These are phyloP conservation scores for Tephrocybe rancida DNA, from an alignment of 768 basidiomycete species.

Conservation along the genomic window DNA sequence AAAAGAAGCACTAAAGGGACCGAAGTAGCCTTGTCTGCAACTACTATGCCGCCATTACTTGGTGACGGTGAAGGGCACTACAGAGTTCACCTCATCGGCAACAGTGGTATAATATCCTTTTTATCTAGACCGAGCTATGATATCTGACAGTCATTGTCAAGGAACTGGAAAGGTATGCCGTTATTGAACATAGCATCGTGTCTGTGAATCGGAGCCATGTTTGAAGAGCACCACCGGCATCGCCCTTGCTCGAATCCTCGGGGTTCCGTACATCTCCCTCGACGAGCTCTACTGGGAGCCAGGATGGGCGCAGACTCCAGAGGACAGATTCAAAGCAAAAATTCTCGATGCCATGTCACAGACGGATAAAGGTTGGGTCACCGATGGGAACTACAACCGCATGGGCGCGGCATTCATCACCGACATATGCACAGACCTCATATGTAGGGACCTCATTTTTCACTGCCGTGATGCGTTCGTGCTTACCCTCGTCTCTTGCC, in stretches of 20 bases:
- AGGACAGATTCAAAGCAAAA: slow-evolving; percentile 30
- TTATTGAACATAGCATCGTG: background rate
- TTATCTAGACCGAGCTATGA: background rate
- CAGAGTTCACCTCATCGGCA: slow-evolving; percentile 51
- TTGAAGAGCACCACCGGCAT: slow-evolving; percentile 49
- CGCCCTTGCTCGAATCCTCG: slow-evolving; percentile 44
- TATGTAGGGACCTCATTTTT: slow-evolving; percentile 40
- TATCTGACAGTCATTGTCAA: slow-evolving; percentile 8
- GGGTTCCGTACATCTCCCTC: slow-evolving; percentile 47
- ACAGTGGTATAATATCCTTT: slow-evolving; percentile 27
- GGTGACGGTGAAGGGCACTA: slow-evolving; percentile 51
- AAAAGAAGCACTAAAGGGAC: background rate
- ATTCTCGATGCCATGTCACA: slow-evolving; percentile 30
- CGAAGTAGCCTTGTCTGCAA: background rate
- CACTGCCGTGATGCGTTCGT: background rate
- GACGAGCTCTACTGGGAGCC: slow-evolving; percentile 54
- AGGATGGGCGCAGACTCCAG: slow-evolving; percentile 40
- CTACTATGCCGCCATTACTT: slow-evolving; percentile 29
- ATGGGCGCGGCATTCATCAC: slow-evolving; percentile 33
- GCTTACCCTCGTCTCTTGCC: background rate
- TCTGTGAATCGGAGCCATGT: background rate
- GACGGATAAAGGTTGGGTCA: slow-evolving; percentile 48
- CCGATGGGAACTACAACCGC: slow-evolving; percentile 48
- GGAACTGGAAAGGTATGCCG: slow-evolving; percentile 33
- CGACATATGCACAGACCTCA: slow-evolving; percentile 48